Evolutionary conservation across 495 filamentous ascomycete genomes (phyloP).

Genomic region (Ramalina intermedia): DNA sequence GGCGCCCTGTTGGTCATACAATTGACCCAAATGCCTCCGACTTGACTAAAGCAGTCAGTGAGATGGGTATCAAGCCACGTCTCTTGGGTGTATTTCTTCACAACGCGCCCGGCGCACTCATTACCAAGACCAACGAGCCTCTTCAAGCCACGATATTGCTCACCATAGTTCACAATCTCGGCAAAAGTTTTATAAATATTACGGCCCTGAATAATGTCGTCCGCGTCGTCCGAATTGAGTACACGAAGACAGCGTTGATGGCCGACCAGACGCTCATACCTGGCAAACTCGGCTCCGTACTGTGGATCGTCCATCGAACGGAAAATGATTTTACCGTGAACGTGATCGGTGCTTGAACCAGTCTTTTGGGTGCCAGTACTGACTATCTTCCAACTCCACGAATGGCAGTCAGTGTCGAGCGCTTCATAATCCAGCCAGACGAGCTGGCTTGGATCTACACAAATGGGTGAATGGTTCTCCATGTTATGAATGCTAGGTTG

Average conservation of each 20-base stretch:
- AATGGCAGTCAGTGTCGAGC: constrained; percentile 1
- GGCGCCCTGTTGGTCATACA: constrained; percentile 30
- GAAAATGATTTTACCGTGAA: constrained; percentile 18
- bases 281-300: constrained; percentile 23
- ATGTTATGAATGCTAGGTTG: constrained; percentile 25
- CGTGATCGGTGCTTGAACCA: constrained; percentile 10
- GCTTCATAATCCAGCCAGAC: constrained; percentile 24
- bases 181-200: constrained; percentile 34
- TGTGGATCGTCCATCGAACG: constrained; percentile 16
- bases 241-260: constrained; percentile 26
- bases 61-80: constrained; percentile 28
- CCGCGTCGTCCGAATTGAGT: constrained; percentile 23
- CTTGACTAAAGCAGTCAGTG: constrained; percentile 32
- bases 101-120: constrained; percentile 31
- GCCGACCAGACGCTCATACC: constrained; percentile 28
- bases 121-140: constrained; percentile 29
- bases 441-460: constrained; percentile 22
- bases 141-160: constrained; percentile 28
- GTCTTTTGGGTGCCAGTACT: not conserved
- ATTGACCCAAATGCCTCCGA: constrained; percentile 38
- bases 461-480: constrained; percentile 28
- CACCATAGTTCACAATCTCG: constrained; percentile 35
- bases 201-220: constrained; percentile 34
- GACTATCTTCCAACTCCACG: constrained; percentile 18
- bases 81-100: constrained; percentile 22